Evolutionary conservation across 2,329 filamentous ascomycete genomes (phyloP).

Genomic region (Talaromyces atroroseus): DNA sequence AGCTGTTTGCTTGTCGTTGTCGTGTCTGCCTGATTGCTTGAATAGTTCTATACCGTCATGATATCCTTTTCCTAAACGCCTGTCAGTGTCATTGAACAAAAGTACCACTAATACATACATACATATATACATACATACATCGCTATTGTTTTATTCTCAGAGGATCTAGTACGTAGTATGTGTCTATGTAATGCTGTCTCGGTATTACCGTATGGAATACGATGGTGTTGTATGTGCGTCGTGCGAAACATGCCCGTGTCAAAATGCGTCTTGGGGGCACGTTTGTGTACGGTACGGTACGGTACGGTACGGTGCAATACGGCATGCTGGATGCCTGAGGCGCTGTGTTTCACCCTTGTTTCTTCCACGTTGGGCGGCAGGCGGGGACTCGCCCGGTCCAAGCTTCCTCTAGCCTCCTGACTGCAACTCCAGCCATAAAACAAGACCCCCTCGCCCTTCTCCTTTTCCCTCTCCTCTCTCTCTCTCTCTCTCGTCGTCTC

Average conservation of each 20-base stretch:
- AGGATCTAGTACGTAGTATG: too few relatives aligned
- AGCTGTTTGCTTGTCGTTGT: neutral
- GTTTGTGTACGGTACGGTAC: too few relatives aligned
- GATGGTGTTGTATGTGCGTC: too few relatives aligned
- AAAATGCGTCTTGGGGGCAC: too few relatives aligned
- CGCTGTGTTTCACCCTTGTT: neutral
- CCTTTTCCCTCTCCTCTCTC: constrained; percentile 14
- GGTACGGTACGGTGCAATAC: neutral
- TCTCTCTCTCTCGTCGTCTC: constrained; percentile 6
- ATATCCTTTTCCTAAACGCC: constrained; percentile 14
- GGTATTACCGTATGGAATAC: too few relatives aligned
- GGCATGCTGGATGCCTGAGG: neutral
- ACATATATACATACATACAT: too few relatives aligned
- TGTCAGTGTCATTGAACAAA: neutral
- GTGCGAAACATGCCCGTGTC: too few relatives aligned
- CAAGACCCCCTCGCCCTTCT: constrained; percentile 10
- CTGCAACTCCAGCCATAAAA: neutral
- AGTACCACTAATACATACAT: too few relatives aligned
- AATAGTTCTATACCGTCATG: constrained; percentile 10
- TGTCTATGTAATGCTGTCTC: too few relatives aligned
- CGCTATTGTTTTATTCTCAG: too few relatives aligned
- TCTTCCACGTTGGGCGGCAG: neutral
- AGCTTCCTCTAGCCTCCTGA: constrained; percentile 1
- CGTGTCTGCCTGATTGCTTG: neutral
- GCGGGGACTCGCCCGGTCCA: neutral